phyloP scores from a whole-genome alignment of 1,284 basidiomycete species.

The Porodaedalea pini region DNA sequence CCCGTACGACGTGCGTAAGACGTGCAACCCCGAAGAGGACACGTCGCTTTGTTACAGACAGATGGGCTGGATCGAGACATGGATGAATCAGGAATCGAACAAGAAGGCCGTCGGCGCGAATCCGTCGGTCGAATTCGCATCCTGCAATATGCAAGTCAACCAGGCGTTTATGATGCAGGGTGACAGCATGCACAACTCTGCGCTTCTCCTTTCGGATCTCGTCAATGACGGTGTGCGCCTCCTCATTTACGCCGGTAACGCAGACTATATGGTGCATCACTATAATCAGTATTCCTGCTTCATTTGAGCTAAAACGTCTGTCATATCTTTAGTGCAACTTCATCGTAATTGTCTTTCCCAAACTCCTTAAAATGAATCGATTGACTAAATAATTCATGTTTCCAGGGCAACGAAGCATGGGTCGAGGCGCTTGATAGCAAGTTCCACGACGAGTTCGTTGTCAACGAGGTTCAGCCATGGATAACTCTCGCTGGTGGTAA shows the following conservation, averaged over 20 bases:
- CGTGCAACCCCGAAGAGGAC: constrained; percentile 69
- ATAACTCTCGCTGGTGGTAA: constrained; percentile 43
- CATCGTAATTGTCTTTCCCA: constrained; percentile 41
- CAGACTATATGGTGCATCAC: constrained; percentile 39
- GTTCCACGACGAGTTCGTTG: constrained; percentile 60
- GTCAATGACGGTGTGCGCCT: constrained; percentile 74
- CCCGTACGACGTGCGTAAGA: constrained; percentile 81
- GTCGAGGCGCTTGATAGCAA: constrained; percentile 55
- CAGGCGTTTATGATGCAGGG: constrained; percentile 69
- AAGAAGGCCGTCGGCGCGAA: constrained; percentile 77
- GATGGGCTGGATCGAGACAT: constrained; percentile 77
- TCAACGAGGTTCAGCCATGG: constrained; percentile 53
- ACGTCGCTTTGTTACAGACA: constrained; percentile 73
- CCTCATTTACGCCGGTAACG: constrained; percentile 81
- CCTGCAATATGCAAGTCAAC: constrained; percentile 64
- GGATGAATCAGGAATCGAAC: constrained; percentile 68
- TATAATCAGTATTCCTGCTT: constrained; percentile 2
- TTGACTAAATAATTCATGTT: neutral
- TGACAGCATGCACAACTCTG: constrained; percentile 77
- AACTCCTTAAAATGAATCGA: neutral
- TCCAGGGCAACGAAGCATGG: constrained; percentile 73
- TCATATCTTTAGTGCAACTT: constrained; percentile 67
- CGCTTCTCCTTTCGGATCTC: constrained; percentile 68
- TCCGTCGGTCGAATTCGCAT: constrained; percentile 51
- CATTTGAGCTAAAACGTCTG: constrained; percentile 50